These are phyloP conservation scores for Lasiosphaeriaceae sp. DNA, from an alignment of 495 filamentous ascomycete genomes.

Conservation along the genomic window DNA sequence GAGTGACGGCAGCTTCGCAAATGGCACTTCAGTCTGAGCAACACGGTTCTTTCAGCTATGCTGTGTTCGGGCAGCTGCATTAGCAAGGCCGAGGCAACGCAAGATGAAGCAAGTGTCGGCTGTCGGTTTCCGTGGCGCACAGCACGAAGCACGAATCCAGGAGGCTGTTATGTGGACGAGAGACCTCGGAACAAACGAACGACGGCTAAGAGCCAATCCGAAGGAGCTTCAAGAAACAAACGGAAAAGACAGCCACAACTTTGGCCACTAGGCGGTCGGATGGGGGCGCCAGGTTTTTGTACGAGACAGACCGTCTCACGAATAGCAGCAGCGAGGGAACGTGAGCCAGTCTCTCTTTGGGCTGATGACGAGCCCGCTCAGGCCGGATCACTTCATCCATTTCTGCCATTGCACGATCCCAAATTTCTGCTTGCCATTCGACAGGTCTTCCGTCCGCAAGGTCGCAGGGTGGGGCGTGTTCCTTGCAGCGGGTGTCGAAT, in stretches of 20 bases:
- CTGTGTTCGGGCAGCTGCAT: conserved; percentile 20
- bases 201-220: neutral
- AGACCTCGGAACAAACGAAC: neutral
- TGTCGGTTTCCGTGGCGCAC: neutral
- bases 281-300: conserved; percentile 11
- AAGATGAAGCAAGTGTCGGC: neutral
- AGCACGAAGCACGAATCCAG: neutral
- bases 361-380: conserved; percentile 1
- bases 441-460: neutral
- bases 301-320: conserved; percentile 20
- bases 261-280: neutral
- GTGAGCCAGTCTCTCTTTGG: neutral
- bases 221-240: neutral
- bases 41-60: conserved; percentile 12
- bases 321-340: conserved; percentile 20
- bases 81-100: conserved; percentile 15
- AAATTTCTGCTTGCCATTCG: neutral
- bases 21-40: neutral
- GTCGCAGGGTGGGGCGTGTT: conserved; percentile 16
- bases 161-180: neutral
- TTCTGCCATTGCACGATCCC: neutral
- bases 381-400: conserved; percentile 1
- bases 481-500: conserved; percentile 24
- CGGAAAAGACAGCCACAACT: neutral
- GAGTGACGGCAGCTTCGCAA: conserved; percentile 17